Base-by-base conservation (phyloP, 176 grass and related monocot genomes). In the Coix lacrymajobi region DNA sequence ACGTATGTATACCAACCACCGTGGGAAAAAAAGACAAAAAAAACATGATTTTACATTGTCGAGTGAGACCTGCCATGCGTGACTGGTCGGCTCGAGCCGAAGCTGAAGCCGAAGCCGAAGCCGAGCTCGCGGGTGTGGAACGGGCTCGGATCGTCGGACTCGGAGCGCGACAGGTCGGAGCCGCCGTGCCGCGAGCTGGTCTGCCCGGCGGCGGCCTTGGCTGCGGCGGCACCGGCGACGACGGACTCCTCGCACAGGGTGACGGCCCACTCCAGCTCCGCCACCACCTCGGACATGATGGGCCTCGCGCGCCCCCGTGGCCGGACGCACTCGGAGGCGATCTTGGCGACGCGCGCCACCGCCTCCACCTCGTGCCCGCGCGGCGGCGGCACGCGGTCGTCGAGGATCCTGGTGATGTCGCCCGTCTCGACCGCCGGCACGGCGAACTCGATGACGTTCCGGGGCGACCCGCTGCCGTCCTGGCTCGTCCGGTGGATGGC, bases 371-470 rank as follows among this genome's bases (percentile, higher is more conserved):
- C 93, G 70, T 84, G 84, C 0, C 63, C 77, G 2, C 86, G 84
- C 11, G 83, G 89, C 29, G 79, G 52, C 0, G 83, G 86, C 41
- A 96, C 85, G 58, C 93, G 78, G 0, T 66, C 15, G 73, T 96
- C 97, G 22, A 96, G 52, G 76, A 99, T 67, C 51, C 3, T 64
- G 0, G 5, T 20, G 31, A 88, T 68, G 62, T 84, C 60, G 0
- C 85, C 87, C 0, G 82, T 19, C 56, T 86, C 83, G 4, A 99
- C 78, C 7, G 83, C 83, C 8, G 93, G 89, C 58, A 92, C 93
- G 56, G 94, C 93, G 69, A 92, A 88, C 58, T 96, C 93, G 75
- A 90, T 83, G 26, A 99, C 80, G 75, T 94, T 94, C 60, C 83
- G 49, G 0, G 97, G 97, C 9, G 90, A 88, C 6, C 88, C 90